Evolutionary conservation across 2,329 filamentous ascomycete species (phyloP), one percentile per base, ranked within the genome.

Genomic region (Colletotrichum eleusines): DNA sequence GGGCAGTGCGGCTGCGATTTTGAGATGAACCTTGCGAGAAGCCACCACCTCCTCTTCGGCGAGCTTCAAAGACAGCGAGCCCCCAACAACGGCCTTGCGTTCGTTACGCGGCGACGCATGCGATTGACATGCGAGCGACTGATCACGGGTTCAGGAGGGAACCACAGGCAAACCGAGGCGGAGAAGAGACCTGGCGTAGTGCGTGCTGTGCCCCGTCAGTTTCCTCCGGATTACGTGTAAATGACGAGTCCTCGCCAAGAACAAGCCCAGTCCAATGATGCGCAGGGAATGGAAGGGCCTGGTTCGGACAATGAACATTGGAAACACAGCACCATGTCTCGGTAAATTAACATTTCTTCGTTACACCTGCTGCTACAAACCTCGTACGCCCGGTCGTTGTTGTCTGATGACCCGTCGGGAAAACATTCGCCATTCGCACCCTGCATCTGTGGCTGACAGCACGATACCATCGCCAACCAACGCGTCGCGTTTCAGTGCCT

Each of bases 211-310:
- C 9, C 2, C 48, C 5, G 18, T 26, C 18, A 1, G 26, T 53
- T 53, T 31, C 23, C 23, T 26, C 54, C 11, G 40, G 12, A 57
- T 57, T 57, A 57, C 54, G 54, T 26, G 54, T 14, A 57, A 26
- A 40, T 57, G 54, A 57, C 54, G 33, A 26, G n/a, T 2, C n/a
- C 54, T 12, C 6, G 23, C 38, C 54, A n/a, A 26, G 16, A 18
- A 31, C 31, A 57, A 33, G 14, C 14, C 33, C 54, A 33, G 54
- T 53, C 50, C 50, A 53, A 33, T 33, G 3, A 28, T 9, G 48
- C 26, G 5, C 7, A 31, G 31, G 23, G 14, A 4, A 31, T n/a
- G 5, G 23, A 12, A 8, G 23, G 26, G 6, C 26, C 16, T 11
- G 26, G 12, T 6, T 8, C 48, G 3, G 48, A 18, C 20, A 18